Evolutionary conservation across 2,329 filamentous ascomycete species (phyloP).

Genomic region (Penicillium vulpinum): DNA sequence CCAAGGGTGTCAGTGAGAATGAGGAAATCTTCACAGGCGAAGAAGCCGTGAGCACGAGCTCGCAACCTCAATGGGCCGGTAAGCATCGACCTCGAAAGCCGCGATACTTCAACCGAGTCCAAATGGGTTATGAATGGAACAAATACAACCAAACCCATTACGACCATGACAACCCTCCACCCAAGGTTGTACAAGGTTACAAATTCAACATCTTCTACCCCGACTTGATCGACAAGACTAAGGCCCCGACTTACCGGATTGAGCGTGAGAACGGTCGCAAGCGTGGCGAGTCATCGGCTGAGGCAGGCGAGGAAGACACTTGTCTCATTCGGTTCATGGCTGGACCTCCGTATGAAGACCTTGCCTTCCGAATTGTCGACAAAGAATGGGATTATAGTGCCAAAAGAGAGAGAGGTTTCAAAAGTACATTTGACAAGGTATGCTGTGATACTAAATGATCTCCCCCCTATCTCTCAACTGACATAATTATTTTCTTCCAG

Average conservation of each 20-base stretch:
- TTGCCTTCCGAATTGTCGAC: slow-evolving; percentile 96
- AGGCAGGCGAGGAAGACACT: slow-evolving; percentile 93
- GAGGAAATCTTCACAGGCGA: slow-evolving; percentile 95
- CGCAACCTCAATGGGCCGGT: slow-evolving; percentile 74
- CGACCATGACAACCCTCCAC: slow-evolving; percentile 95
- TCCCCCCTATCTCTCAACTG: slow-evolving; percentile 8
- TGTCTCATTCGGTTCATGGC: slow-evolving; percentile 95
- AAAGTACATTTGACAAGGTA: slow-evolving; percentile 97
- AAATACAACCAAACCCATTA: slow-evolving; percentile 99
- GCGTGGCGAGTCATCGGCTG: slow-evolving; percentile 86
- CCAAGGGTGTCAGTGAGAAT: slow-evolving; percentile 85
- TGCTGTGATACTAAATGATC: slow-evolving; percentile 29
- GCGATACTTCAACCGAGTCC: slow-evolving; percentile 94
- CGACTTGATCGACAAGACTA: slow-evolving; percentile 90
- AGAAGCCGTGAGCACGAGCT: slow-evolving; percentile 67
- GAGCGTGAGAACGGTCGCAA: slow-evolving; percentile 88
- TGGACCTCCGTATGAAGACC: slow-evolving; percentile 92
- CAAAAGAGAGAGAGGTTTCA: slow-evolving; percentile 91
- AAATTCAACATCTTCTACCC: slow-evolving; percentile 99
- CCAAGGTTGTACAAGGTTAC: slow-evolving; percentile 97
- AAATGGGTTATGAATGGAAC: slow-evolving; percentile 99
- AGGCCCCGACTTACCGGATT: slow-evolving; percentile 93
- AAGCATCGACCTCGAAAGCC: slow-evolving; percentile 90
- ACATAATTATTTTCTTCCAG: slow-evolving; percentile 46
- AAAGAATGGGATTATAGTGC: slow-evolving; percentile 99